Evolutionary conservation across 495 filamentous ascomycete species (phyloP).

Genomic region (Daldinia grandis): DNA sequence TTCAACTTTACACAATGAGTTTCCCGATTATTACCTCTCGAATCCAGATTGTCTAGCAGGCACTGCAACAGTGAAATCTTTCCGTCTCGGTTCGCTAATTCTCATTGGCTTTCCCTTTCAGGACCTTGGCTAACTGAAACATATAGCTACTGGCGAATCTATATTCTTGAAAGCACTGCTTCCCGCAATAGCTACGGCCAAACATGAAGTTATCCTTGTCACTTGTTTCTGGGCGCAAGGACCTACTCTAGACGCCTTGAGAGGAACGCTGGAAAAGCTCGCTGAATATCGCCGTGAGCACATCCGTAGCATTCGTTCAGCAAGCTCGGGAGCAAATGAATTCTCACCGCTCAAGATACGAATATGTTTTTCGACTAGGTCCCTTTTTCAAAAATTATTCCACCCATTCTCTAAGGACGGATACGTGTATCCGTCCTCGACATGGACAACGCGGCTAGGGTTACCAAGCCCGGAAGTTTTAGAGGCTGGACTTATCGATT

Average conservation of each 20-base stretch:
- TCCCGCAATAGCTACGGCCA: slow-evolving; percentile 63
- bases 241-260: slow-evolving; percentile 58
- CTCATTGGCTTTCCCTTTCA: not conserved
- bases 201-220: slow-evolving; percentile 71
- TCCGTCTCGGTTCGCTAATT: slow-evolving; percentile 60
- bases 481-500: slow-evolving; percentile 60
- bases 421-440: slow-evolving; percentile 62
- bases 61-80: slow-evolving; percentile 54
- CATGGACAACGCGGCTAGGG: slow-evolving; percentile 66
- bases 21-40: slow-evolving; percentile 45
- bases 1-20: slow-evolving; percentile 29
- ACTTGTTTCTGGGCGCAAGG: slow-evolving; percentile 82
- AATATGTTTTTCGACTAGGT: slow-evolving; percentile 72
- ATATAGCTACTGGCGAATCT: slow-evolving; percentile 51
- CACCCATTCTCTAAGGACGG: slow-evolving; percentile 66
- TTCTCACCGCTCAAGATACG: slow-evolving; percentile 55
- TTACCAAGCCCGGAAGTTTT: slow-evolving; percentile 64
- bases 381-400: slow-evolving; percentile 72
- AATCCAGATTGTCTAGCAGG: slow-evolving; percentile 54
- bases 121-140: not conserved
- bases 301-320: slow-evolving; percentile 26
- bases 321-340: slow-evolving; percentile 13
- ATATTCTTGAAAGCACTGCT: slow-evolving; percentile 62
- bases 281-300: slow-evolving; percentile 51
- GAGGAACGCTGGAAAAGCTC: slow-evolving; percentile 58